Evolutionary conservation across 495 filamentous ascomycete genomes (phyloP).

Genomic region (Extremus antarcticus): DNA sequence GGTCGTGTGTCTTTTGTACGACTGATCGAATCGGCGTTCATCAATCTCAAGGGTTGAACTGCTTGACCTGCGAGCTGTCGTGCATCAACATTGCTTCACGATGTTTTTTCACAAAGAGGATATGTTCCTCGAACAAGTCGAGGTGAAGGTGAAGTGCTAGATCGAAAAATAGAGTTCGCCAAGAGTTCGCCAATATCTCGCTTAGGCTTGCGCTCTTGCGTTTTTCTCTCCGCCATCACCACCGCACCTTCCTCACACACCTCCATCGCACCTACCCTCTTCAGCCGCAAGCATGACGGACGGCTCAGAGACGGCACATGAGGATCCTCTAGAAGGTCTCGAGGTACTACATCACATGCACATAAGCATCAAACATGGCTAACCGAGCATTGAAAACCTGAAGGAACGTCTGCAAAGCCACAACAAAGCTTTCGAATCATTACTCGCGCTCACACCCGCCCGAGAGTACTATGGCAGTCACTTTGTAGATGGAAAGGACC

Average conservation of each 20-base stretch:
- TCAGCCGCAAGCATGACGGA: constrained; percentile 8
- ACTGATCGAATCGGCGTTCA: too few species aligned
- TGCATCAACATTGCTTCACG: too few species aligned
- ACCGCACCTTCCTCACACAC: constrained; percentile 1
- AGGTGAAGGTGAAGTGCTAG: too few species aligned
- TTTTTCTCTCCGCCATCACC: not conserved
- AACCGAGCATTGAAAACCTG: not conserved
- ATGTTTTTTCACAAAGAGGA: too few species aligned
- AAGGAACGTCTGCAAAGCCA: constrained; percentile 81
- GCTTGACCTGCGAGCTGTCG: too few species aligned
- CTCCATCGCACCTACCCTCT: constrained; percentile 1
- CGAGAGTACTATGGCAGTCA: constrained; percentile 67
- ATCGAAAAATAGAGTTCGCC: too few species aligned
- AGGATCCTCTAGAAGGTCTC: constrained; percentile 21
- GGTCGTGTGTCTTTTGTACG: too few species aligned
- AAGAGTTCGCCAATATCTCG: too few species aligned
- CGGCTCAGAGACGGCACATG: not conserved
- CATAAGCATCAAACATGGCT: constrained; percentile 1
- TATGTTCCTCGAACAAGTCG: too few species aligned
- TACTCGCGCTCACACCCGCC: constrained; percentile 85
- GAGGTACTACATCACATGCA: constrained; percentile 24
- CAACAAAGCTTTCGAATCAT: constrained; percentile 76
- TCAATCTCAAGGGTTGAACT: too few species aligned
- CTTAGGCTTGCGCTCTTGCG: too few species aligned
- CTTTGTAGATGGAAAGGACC: constrained; percentile 14